These are phyloP conservation scores for Ophiostoma quercus DNA, from an alignment of 2,329 filamentous ascomycete species.

Conservation along the genomic window DNA sequence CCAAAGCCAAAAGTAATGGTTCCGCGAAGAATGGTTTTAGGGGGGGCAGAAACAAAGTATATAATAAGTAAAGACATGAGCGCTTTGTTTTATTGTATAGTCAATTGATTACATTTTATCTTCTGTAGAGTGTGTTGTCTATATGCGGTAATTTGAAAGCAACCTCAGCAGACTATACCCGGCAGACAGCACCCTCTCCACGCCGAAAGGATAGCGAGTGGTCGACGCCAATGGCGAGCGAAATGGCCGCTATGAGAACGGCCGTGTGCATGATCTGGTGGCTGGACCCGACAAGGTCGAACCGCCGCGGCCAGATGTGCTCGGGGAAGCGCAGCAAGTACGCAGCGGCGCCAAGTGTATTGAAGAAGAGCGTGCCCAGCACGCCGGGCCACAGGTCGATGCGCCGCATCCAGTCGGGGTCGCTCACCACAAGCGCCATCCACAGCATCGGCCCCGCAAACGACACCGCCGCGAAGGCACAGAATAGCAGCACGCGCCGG, in stretches of 20 bases:
- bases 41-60: neutral
- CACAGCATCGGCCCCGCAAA: conserved; percentile 40
- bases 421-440: conserved; percentile 35
- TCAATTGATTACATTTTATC: neutral
- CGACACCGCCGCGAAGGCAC: conserved; percentile 38
- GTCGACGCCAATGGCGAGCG: conserved; percentile 30
- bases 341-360: conserved; percentile 37
- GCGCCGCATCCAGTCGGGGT: conserved; percentile 34
- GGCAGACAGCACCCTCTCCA: conserved; percentile 5
- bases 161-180: neutral
- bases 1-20: no score
- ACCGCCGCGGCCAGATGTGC: conserved; percentile 39
- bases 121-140: neutral
- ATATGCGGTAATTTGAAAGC: no score
- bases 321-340: conserved; percentile 44
- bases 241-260: conserved; percentile 37
- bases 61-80: neutral
- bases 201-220: conserved; percentile 18
- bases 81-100: neutral
- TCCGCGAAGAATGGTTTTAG: neutral
- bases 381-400: conserved; percentile 40
- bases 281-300: conserved; percentile 44
- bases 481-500: conserved; percentile 39
- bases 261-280: conserved; percentile 48
- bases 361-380: conserved; percentile 35